These are phyloP conservation scores for Alternaria consortialis DNA, from an alignment of 2,329 filamentous ascomycete genomes.

Conservation along the genomic window DNA sequence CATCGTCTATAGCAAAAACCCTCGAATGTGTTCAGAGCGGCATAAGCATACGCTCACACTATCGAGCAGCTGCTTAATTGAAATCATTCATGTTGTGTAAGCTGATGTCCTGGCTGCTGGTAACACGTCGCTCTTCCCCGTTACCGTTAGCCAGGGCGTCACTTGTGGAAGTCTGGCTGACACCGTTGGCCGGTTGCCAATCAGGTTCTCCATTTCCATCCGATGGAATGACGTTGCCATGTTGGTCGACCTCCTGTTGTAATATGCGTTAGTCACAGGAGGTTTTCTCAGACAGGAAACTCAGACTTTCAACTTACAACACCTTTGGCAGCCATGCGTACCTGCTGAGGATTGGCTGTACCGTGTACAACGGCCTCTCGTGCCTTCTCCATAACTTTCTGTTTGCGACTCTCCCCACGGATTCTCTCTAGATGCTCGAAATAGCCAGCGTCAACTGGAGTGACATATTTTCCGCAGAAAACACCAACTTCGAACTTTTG, in stretches of 20 bases:
- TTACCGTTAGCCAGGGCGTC: conserved; percentile 28
- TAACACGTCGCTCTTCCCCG: conserved; percentile 47
- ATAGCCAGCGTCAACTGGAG: conserved; percentile 79
- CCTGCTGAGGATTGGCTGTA: conserved; percentile 66
- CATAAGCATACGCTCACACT: neutral
- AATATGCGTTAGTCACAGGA: conserved; percentile 17
- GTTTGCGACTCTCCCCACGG: conserved; percentile 73
- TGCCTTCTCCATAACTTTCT: conserved; percentile 71
- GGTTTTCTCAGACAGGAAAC: neutral
- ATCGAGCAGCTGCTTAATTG: conserved; percentile 18
- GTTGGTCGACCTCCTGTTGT: conserved; percentile 58
- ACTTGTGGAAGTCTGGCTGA: conserved; percentile 21
- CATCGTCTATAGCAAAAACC: conserved; percentile 2
- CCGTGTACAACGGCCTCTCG: conserved; percentile 71
- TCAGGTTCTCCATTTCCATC: conserved; percentile 37
- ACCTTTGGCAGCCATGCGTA: conserved; percentile 70
- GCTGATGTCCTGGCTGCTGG: conserved; percentile 66
- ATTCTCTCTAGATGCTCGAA: conserved; percentile 80
- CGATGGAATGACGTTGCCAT: conserved; percentile 66
- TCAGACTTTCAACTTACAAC: conserved; percentile 51
- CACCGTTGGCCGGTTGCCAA: conserved; percentile 36
- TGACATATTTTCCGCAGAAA: conserved; percentile 88
- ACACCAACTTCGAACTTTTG: conserved; percentile 88
- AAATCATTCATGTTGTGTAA: conserved; percentile 65
- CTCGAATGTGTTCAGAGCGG: neutral